Base-by-base conservation (phyloP, 2,329 filamentous ascomycete genomes). In the Nemania abortiva region DNA sequence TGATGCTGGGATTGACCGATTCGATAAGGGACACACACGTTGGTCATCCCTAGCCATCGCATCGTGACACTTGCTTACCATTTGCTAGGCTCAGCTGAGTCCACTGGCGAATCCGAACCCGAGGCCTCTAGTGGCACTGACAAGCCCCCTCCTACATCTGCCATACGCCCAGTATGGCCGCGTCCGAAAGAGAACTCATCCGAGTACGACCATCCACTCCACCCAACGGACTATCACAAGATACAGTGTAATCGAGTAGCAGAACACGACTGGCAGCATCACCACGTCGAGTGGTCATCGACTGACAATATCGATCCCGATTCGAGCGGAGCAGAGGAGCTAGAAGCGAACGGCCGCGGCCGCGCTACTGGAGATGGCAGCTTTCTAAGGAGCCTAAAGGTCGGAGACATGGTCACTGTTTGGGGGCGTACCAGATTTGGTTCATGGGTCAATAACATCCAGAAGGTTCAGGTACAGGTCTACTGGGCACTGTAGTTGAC, bases 341-440 rank as follows among this genome's bases (percentile, higher is more conserved):
- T 88, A 1, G 77, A 77, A 0, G 73, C 79, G 1, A 24, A 76
- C 1, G 89, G 89, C 0, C 82, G 88, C 0, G 89, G 89, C 0
- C 75, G 74, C 22, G 83, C 75, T 3, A 88, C 86, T 0, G 85
- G 80, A 0, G 82, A 84, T 60, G 89, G 89, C 0, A 78, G 83
- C 45, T 90, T 89, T 76, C 84, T 91, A 39, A 83, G 85, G 18
- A 81, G 79, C 54, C 74, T 91, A 71, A 84, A 83, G 71, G 71
- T 88, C n/a, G 89, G 89, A 0, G 89, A 91, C 72, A 84, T 89
- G 20, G 79, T 91, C 11, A 90, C 88, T 0, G 74, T 91, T 1
- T 91, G 89, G 89, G 88, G 81, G 0, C 89, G 86, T 77, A 83
- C 87, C 1, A 83, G 88, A 66, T 90, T 88, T 64, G 77, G 75